Percentiles rank a stretch among this genome's conserved stretches.
These are phyloP conservation scores for Lipomyces anomalus DNA, from an alignment of 805 yeast species.

Conservation along the genomic window DNA sequence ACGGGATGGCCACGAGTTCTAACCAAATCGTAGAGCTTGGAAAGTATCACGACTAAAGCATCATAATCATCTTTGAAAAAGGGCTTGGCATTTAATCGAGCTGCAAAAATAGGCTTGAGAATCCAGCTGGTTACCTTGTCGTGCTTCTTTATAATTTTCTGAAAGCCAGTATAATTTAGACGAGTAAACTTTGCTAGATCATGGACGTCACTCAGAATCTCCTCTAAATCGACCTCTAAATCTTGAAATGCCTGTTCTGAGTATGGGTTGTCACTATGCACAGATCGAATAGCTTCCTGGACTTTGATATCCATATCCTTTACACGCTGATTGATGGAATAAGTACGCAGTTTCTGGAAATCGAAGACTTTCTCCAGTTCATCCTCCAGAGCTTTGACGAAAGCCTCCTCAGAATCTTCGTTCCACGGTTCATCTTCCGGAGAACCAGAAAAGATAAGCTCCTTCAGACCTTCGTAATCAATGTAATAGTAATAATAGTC, in stretches of 20 bases:
- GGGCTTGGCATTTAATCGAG: constrained; percentile 86
- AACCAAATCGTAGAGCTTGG: constrained; percentile 83
- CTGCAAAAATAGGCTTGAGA: constrained; percentile 88
- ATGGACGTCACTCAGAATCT: constrained; percentile 93
- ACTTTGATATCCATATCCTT: constrained; percentile 71
- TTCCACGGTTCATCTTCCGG: constrained; percentile 50
- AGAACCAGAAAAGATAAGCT: constrained; percentile 51
- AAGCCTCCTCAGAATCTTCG: constrained; percentile 73
- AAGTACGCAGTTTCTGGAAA: constrained; percentile 81
- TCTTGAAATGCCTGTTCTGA: constrained; percentile 65
- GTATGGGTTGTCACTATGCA: constrained; percentile 39
- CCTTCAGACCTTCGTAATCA: constrained; percentile 83
- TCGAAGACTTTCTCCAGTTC: constrained; percentile 91
- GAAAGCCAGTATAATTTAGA: constrained; percentile 94
- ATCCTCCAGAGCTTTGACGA: constrained; percentile 64
- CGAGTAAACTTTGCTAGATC: constrained; percentile 92
- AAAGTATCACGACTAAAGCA: constrained; percentile 76
- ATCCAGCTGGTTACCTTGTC: constrained; percentile 80
- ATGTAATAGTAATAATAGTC: constrained; percentile 61
- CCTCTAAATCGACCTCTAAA: constrained; percentile 69
- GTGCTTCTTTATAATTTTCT: constrained; percentile 92
- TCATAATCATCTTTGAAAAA: constrained; percentile 95
- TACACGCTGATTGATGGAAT: constrained; percentile 79
- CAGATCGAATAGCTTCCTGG: constrained; percentile 48
- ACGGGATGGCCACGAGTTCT: constrained; percentile 95